These are phyloP conservation scores for Orychophragmus violaceus DNA, from an alignment of 345 rosid genomes.

Conservation along the genomic window DNA sequence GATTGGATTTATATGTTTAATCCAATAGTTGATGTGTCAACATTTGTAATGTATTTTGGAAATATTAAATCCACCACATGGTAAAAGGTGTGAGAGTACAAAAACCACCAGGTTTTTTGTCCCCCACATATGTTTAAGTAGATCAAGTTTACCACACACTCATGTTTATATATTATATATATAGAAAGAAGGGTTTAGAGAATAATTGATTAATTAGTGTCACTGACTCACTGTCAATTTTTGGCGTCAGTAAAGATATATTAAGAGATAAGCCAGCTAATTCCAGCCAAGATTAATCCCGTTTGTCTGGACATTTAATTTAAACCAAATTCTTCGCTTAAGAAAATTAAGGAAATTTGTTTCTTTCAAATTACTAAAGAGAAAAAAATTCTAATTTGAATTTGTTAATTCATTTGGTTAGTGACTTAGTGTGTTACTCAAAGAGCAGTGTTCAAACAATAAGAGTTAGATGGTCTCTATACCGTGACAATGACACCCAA, in stretches of 20 bases:
- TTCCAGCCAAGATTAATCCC: conserved; percentile 43
- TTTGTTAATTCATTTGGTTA: no score
- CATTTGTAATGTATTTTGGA: not conserved
- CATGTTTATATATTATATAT: conserved; percentile 3
- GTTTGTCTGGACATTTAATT: conserved; percentile 21
- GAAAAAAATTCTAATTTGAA: no score
- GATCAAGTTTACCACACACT: conserved; percentile 4
- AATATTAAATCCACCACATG: conserved; percentile 9
- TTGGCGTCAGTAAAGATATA: conserved; percentile 36
- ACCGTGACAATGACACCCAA: not conserved
- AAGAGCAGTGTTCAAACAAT: not conserved
- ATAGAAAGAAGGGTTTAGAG: not conserved
- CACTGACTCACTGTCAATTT: conserved; percentile 19
- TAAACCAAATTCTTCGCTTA: not conserved
- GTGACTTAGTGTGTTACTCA: not conserved
- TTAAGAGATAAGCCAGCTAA: conserved; percentile 52
- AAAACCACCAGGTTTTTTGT: conserved; percentile 2
- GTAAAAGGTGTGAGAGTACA: conserved; percentile 4
- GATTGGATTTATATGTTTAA: not conserved
- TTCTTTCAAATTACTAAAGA: not conserved
- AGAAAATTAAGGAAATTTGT: not conserved
- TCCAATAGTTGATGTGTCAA: not conserved
- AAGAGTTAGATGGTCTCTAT: not conserved
- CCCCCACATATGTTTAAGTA: conserved; percentile 12
- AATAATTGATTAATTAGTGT: conserved; percentile 7